These are phyloP conservation scores for Ambrosiella xylebori DNA, from an alignment of 2,329 filamentous ascomycete species.

Conservation along the genomic window DNA sequence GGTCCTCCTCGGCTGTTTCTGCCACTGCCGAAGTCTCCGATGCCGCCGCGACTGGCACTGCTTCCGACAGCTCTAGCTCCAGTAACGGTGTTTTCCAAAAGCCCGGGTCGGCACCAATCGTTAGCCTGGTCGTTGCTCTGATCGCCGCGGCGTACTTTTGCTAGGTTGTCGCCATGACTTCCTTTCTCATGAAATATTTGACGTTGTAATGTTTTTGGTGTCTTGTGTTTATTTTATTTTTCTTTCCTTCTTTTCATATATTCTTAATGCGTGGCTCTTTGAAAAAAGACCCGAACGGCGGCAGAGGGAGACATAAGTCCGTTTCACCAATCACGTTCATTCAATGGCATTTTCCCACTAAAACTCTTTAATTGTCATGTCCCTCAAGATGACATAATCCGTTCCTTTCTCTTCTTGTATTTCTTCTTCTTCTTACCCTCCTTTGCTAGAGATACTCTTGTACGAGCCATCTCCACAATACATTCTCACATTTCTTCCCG, in stretches of 20 bases:
- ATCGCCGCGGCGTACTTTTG: constrained; percentile 34
- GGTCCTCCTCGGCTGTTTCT: not conserved
- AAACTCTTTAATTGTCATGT: constrained; percentile 3
- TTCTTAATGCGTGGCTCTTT: not conserved
- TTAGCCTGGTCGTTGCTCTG: constrained; percentile 37
- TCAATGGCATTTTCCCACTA: not conserved
- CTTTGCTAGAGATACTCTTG: constrained; percentile 5
- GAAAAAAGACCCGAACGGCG: not conserved
- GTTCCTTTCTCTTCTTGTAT: not conserved
- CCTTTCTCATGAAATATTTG: not conserved
- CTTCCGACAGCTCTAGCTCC: constrained; percentile 11
- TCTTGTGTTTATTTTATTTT: constrained; percentile 7
- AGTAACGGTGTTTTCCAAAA: constrained; percentile 26
- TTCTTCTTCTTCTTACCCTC: constrained; percentile 5
- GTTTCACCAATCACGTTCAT: not conserved
- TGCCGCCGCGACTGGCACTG: not conserved
- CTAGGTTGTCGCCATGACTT: constrained; percentile 17
- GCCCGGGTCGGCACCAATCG: constrained; percentile 22
- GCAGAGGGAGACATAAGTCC: not conserved
- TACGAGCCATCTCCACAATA: constrained; percentile 2
- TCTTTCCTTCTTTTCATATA: not conserved
- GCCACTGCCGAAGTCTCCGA: constrained; percentile 7
- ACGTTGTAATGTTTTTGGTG: not conserved
- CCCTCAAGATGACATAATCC: not conserved
- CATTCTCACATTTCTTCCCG: not conserved